Conservation (phyloP, 192 early-diverging fungal genomes). For the Backusella sp. region DNA sequence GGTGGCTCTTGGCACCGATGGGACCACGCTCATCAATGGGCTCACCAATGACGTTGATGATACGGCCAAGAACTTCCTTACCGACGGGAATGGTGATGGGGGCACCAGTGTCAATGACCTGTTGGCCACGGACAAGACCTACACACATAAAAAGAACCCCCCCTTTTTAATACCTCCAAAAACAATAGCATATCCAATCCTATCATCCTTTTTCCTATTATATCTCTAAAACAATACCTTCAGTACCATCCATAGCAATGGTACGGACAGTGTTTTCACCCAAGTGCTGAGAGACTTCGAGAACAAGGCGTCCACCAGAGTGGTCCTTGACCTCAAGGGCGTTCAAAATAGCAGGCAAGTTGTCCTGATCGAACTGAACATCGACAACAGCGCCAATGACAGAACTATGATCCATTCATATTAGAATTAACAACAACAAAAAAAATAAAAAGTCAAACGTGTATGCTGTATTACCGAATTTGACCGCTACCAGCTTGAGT, state of each 20-base stretch:
- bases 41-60: constrained; percentile 99
- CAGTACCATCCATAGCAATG: constrained; percentile 99
- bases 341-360: constrained; percentile 94
- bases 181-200: no score
- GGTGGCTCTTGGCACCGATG: no score
- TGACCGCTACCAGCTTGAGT: no score
- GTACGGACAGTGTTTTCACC: constrained; percentile 99
- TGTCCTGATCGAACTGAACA: constrained; percentile 91
- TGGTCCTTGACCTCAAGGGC: constrained; percentile 90
- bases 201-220: no score
- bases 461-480: no score
- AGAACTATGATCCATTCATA: no score
- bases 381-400: constrained; percentile 99
- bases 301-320: constrained; percentile 81
- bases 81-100: constrained; percentile 94
- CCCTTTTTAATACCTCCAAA: no score
- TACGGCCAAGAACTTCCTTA: constrained; percentile 94
- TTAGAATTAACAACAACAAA: no score
- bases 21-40: constrained; percentile 98
- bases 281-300: constrained; percentile 96
- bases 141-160: no score
- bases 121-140: constrained; percentile 94
- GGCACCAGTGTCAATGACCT: constrained; percentile 89
- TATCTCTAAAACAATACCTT: no score
- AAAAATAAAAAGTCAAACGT: no score